A percentile compares a stretch with the other conserved stretches of the same genome.
Evolutionary conservation across 2,329 filamentous ascomycete genomes (phyloP).

Genomic region (Clonostachys byssicola): DNA sequence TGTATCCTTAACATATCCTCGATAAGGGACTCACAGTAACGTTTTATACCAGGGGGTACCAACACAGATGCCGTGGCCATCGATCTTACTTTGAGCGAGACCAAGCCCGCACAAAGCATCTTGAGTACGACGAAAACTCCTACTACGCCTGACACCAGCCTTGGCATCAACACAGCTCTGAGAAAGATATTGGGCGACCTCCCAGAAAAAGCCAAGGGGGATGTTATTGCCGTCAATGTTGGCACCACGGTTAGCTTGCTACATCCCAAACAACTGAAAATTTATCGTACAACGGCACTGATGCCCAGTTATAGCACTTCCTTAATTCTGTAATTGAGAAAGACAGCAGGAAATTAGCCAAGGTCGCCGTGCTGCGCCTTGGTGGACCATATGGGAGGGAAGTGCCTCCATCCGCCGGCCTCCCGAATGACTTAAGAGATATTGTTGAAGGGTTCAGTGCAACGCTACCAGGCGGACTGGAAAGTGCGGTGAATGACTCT

Average conservation of each 20-base stretch:
- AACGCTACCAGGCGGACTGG: slow-evolving; percentile 38
- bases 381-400: slow-evolving; percentile 38
- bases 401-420: slow-evolving; percentile 40
- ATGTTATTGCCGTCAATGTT: slow-evolving; percentile 41
- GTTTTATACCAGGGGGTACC: too few species aligned
- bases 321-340: slow-evolving; percentile 43
- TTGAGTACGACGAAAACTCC: slow-evolving; percentile 41
- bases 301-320: slow-evolving; percentile 23
- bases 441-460: slow-evolving; percentile 34
- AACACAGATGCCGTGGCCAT: too few species aligned
- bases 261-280: too few species aligned
- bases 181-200: slow-evolving; percentile 2
- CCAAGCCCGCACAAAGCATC: slow-evolving; percentile 15
- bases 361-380: slow-evolving; percentile 39
- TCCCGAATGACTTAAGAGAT: slow-evolving; percentile 28
- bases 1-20: too few species aligned
- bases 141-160: slow-evolving; percentile 44
- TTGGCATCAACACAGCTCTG: slow-evolving; percentile 42
- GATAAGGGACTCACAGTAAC: too few species aligned
- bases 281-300: too few species aligned
- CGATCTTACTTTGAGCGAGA: too few species aligned
- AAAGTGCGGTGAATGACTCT: slow-evolving; percentile 19
- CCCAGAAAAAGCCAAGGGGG: slow-evolving; percentile 9
- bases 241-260: slow-evolving; percentile 28
- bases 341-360: slow-evolving; percentile 32